phyloP scores from a whole-genome alignment of 2,329 filamentous ascomycete genomes.

The Neocatenulostroma microsporum region DNA sequence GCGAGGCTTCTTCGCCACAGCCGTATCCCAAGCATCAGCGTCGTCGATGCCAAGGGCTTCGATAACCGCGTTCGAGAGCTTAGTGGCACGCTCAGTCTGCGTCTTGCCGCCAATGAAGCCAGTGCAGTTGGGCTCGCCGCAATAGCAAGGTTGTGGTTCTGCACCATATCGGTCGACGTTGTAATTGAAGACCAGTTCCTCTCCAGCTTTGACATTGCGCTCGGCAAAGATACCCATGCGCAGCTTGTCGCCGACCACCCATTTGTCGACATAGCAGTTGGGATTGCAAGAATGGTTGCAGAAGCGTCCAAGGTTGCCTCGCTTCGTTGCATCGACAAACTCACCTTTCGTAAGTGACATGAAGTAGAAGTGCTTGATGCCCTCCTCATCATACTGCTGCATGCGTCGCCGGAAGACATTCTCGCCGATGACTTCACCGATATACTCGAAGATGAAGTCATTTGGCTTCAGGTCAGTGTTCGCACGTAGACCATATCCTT shows the following conservation, averaged over 20 bases:
- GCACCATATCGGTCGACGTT: conserved; percentile 97
- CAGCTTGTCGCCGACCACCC: conserved; percentile 94
- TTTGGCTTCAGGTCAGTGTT: conserved; percentile 68
- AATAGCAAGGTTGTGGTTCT: conserved; percentile 95
- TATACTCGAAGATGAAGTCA: conserved; percentile 97
- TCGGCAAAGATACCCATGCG: conserved; percentile 98
- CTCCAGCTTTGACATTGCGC: conserved; percentile 74
- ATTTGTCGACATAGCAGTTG: conserved; percentile 99
- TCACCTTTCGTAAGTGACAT: conserved; percentile 97
- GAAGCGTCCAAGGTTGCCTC: conserved; percentile 89
- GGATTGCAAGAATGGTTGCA: conserved; percentile 99
- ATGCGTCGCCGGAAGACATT: conserved; percentile 80
- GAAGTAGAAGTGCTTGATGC: conserved; percentile 99
- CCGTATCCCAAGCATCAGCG: conserved; percentile 82
- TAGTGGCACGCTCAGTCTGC: conserved; percentile 90
- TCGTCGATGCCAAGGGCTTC: conserved; percentile 95
- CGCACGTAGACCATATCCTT: conserved; percentile 84
- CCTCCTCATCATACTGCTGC: conserved; percentile 87
- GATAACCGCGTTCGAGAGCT: conserved; percentile 79
- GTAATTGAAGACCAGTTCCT: conserved; percentile 98
- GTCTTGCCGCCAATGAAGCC: conserved; percentile 97
- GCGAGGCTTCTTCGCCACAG: conserved; percentile 78
- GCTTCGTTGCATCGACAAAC: conserved; percentile 96
- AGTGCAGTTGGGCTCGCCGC: conserved; percentile 86
- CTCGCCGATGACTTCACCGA: conserved; percentile 96